phyloP scores from a whole-genome alignment of 176 grass and related monocot species.

The Bolboschoenus planiculmis region DNA sequence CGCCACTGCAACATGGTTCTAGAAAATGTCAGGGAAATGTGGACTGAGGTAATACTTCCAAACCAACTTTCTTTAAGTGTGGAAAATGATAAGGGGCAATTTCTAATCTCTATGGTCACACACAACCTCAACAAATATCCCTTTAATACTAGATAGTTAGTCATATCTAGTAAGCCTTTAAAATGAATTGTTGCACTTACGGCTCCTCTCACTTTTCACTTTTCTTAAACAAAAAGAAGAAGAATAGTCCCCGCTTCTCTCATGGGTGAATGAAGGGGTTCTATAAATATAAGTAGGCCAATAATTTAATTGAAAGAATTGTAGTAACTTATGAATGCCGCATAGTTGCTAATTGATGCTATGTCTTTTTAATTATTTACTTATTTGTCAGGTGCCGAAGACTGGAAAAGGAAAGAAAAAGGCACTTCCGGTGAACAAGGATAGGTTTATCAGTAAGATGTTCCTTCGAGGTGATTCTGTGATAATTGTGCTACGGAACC shows the following conservation, averaged over 20 bases:
- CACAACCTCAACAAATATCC: background rate
- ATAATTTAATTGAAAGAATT: background rate
- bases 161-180: background rate
- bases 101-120: background rate
- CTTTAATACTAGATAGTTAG: background rate
- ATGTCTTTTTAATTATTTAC: background rate
- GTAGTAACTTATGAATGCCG: background rate
- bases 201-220: background rate
- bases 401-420: slow-evolving; percentile 99
- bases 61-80: background rate
- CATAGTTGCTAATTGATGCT: background rate
- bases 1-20: slow-evolving; percentile 97
- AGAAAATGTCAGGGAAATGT: slow-evolving; percentile 96
- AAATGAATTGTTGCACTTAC: background rate
- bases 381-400: slow-evolving; percentile 55
- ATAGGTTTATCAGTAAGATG: slow-evolving; percentile 98
- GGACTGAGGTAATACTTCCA: slow-evolving; percentile 62
- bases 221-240: background rate
- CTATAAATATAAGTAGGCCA: background rate
- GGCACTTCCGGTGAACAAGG: slow-evolving; percentile 88
- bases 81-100: background rate
- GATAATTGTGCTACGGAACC: slow-evolving; percentile 86
- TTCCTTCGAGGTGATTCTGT: slow-evolving; percentile 90
- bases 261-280: background rate
- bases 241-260: background rate